phyloP scores from a whole-genome alignment of 352 stramenopile species.

The Phytopythium helicoides region DNA sequence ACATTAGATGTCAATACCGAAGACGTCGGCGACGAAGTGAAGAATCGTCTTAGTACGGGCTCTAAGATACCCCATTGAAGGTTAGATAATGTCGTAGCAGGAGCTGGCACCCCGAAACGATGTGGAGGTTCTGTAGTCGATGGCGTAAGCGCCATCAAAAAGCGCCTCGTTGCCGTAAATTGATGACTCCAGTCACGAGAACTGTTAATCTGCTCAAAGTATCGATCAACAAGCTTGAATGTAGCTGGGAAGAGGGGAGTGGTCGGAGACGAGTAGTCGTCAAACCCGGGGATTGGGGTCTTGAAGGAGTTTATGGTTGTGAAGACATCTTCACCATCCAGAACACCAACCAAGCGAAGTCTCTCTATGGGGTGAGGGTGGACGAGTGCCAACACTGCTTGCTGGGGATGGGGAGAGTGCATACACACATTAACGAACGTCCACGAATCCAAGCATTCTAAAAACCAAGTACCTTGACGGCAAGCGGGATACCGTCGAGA shows the following conservation, averaged over 20 bases:
- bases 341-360: slow-evolving; percentile 20
- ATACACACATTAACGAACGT: neutral
- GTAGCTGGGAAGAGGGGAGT: slow-evolving; percentile 44
- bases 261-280: slow-evolving; percentile 18
- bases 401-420: slow-evolving; percentile 7
- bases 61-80: slow-evolving; percentile 44
- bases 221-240: slow-evolving; percentile 46
- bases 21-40: slow-evolving; percentile 27
- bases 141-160: slow-evolving; percentile 31
- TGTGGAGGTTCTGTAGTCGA: neutral
- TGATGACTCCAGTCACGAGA: slow-evolving; percentile 36
- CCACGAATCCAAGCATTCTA: neutral
- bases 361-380: slow-evolving; percentile 43
- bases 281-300: neutral
- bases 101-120: neutral
- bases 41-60: slow-evolving; percentile 53
- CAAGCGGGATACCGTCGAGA: slow-evolving; percentile 31
- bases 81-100: slow-evolving; percentile 26
- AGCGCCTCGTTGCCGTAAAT: slow-evolving; percentile 25
- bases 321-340: slow-evolving; percentile 33
- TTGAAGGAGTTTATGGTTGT: slow-evolving; percentile 5
- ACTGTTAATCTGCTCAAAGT: slow-evolving; percentile 37
- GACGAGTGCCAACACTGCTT: slow-evolving; percentile 40
- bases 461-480: slow-evolving; percentile 39
- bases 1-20: neutral